phyloP scores from a whole-genome alignment of 352 stramenopile species.

The Globisporangium sylvaticum region DNA sequence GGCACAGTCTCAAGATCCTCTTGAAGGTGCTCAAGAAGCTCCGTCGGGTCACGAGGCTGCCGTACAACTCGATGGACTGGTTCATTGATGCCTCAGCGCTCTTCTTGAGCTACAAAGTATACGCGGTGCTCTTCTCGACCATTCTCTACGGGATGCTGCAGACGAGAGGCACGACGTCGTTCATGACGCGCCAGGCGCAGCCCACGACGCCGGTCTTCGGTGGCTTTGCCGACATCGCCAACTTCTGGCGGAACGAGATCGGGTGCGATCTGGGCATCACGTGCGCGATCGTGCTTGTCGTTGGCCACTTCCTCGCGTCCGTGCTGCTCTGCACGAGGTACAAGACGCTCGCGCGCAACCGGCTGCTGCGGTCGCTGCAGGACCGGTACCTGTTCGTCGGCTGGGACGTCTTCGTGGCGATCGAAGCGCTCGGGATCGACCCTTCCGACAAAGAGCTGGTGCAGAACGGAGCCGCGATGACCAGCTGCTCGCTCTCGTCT shows the following conservation, averaged over 20 bases:
- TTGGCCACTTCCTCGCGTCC: constrained; percentile 20
- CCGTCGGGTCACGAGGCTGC: background rate
- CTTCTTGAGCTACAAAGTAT: constrained; percentile 55
- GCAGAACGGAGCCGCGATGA: constrained; percentile 15
- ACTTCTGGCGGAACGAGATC: constrained; percentile 51
- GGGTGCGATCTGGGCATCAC: constrained; percentile 43
- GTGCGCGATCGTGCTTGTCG: constrained; percentile 24
- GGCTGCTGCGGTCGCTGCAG: constrained; percentile 36
- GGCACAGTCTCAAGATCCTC: constrained; percentile 26
- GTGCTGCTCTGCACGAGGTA: constrained; percentile 37
- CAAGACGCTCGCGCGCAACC: constrained; percentile 33
- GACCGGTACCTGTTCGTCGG: constrained; percentile 42
- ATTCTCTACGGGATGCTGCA: constrained; percentile 35
- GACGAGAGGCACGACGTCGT: constrained; percentile 26
- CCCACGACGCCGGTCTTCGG: constrained; percentile 33
- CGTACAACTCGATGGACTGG: constrained; percentile 28
- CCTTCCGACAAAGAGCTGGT: constrained; percentile 23
- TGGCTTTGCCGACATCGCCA: constrained; percentile 26
- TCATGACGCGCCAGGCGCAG: constrained; percentile 35
- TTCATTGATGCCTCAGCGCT: constrained; percentile 40
- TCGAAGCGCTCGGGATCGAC: constrained; percentile 41
- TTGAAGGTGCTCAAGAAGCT: constrained; percentile 22
- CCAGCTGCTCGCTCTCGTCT: constrained; percentile 33
- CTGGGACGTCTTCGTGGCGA: constrained; percentile 35
- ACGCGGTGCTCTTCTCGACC: constrained; percentile 40